Conservation (phyloP, 225 moss, liverwort and hornwort genomes). For the Neckera pumila region DNA sequence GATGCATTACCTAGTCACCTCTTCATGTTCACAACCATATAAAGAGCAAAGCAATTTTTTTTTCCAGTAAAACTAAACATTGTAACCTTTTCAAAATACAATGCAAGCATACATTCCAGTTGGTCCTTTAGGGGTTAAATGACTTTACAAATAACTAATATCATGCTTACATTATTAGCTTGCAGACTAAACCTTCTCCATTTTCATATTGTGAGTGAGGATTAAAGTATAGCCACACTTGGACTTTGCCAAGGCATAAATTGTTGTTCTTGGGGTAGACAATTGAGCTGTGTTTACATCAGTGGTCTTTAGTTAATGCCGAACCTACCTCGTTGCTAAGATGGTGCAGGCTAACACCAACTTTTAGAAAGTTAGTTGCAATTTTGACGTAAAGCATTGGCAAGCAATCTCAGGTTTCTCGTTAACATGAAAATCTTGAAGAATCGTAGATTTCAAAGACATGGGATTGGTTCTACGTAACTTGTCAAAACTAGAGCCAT, state of each 20-base stretch:
- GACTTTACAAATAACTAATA: not conserved
- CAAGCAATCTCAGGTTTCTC: rapidly evolving
- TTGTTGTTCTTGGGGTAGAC: not conserved
- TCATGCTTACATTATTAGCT: not conserved
- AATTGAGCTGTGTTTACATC: no score
- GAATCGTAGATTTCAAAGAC: not conserved
- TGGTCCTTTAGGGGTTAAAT: not conserved
- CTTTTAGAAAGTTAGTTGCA: not conserved
- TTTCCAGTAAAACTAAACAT: not conserved
- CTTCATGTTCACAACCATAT: not conserved
- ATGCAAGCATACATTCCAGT: not conserved
- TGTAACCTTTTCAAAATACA: not conserved
- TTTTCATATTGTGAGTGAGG: not conserved
- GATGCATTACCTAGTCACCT: not conserved
- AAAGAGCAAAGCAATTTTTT: not conserved
- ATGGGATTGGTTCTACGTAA: not conserved
- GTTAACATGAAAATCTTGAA: not conserved
- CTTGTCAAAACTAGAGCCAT: not conserved
- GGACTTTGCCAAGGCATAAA: not conserved
- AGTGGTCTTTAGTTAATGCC: not conserved
- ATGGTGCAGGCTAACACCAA: rapidly evolving
- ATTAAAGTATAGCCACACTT: not conserved
- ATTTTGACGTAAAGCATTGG: rapidly evolving
- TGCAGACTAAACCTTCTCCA: not conserved
- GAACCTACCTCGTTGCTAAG: not conserved